Percentiles rank a stretch among this genome's conserved stretches.
phyloP scores from a whole-genome alignment of 306 rosid species.

The Oxytropis ochrocephala region DNA sequence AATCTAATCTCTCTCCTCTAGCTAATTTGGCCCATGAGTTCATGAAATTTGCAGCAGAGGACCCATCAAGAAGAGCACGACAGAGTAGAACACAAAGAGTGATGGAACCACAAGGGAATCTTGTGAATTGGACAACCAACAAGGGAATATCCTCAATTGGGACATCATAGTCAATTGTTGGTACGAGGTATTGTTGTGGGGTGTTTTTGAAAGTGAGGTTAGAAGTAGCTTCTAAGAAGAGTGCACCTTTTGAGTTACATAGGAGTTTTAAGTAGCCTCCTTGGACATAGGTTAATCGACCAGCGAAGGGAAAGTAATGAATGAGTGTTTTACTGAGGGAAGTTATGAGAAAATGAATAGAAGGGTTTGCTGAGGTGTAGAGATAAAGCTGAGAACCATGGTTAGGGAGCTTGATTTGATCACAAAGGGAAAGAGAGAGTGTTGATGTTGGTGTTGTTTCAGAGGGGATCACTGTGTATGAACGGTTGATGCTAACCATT shows the following conservation, averaged over 20 bases:
- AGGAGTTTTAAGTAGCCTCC: constrained; percentile 12
- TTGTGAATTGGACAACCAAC: constrained; percentile 16
- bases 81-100: not conserved
- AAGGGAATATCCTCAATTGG: constrained; percentile 24
- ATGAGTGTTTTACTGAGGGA: constrained; percentile 21
- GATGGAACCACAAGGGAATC: constrained; percentile 15
- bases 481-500: constrained; percentile 1
- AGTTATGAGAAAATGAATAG: not conserved
- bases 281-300: not conserved
- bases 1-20: not conserved
- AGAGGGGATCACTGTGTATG: not conserved
- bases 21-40: constrained; percentile 28
- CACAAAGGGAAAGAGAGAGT: constrained; percentile 21
- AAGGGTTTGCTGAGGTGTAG: not conserved
- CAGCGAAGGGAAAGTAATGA: constrained; percentile 23
- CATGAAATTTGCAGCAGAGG: not conserved
- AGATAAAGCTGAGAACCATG: constrained; percentile 12
- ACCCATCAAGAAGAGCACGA: constrained; percentile 20
- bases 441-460: constrained; percentile 10
- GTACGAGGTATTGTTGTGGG: not conserved
- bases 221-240: constrained; percentile 5
- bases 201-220: not conserved
- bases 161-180: constrained; percentile 16
- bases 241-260: constrained; percentile 22
- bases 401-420: constrained; percentile 28